Base-by-base conservation (phyloP, 2,329 filamentous ascomycete species). In the Parafenestella ontariensis region DNA sequence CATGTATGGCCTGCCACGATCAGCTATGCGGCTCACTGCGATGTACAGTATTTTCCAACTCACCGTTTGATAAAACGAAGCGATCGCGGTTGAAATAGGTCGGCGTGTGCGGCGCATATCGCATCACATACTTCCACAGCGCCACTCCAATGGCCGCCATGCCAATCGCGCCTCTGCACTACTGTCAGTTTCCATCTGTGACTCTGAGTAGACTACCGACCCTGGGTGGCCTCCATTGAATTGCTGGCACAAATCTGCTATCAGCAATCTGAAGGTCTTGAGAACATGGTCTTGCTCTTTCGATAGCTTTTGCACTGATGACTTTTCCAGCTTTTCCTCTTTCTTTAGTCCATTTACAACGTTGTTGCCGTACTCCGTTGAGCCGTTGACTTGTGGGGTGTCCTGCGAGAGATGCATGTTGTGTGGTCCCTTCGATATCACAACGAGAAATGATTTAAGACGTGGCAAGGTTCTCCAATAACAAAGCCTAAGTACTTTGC, bases 151-250 rank as follows among this genome's bases (percentile, higher is more conserved):
- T 87, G 15, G 82, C 85, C 26, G 83, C 84, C 76, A 87, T 86
- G 34, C 84, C 83, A 71, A 86, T 85, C n/a, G 84, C 83, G 49
- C 80, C 79, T 54, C 81, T 82, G 37, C 11, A 1, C 2, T 33
- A 29, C 21, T 2, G 24, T 18, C 18, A 29, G n/a, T 15, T 18
- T 42, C 9, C n/a, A 11, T 6, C 17, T 36, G 13, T 6, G 11
- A n/a, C 24, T 11, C 13, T 28, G 7, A 10, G 11, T 31, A 8
- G 9, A 7, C 36, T 42, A 46, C 79, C 62, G 77, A 87, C 83
- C 87, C 87, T 17, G 87, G 87, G 66, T 90, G 88, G 0, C 88
- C 88, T 31, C 87, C 87, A 58, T 85, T 85, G 73, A 89, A 90
- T 60, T 90, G 87, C 69, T 90, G 82, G 64, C 87, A 89, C 3